phyloP scores from a whole-genome alignment of 2,329 filamentous ascomycete genomes.

The Talaromyces piceae region DNA sequence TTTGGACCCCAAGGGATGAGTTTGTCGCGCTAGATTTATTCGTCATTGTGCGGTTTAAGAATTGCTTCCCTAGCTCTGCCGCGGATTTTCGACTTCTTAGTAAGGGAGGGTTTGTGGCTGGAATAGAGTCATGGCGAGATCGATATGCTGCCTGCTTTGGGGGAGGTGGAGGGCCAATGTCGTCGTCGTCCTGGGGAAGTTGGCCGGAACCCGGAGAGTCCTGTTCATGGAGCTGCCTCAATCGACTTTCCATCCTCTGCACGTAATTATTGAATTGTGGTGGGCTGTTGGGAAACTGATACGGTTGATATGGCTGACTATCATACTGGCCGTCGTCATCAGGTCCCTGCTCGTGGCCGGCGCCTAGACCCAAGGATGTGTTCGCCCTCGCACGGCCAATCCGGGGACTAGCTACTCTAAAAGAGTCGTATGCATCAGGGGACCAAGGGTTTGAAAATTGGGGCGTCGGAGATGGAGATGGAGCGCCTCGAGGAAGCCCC shows the following conservation, averaged over 20 bases:
- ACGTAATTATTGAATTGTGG: slow-evolving; percentile 80
- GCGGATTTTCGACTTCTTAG: slow-evolving; percentile 45
- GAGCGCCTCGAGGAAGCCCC: slow-evolving; percentile 51
- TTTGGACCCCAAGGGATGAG: slow-evolving; percentile 65
- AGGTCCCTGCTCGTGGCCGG: slow-evolving; percentile 35
- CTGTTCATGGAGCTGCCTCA: slow-evolving; percentile 61
- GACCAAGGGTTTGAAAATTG: slow-evolving; percentile 67
- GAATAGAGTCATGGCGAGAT: slow-evolving; percentile 36
- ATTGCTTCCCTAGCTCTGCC: slow-evolving; percentile 64
- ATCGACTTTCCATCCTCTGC: slow-evolving; percentile 78
- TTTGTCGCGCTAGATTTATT: slow-evolving; percentile 81
- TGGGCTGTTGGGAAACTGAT: slow-evolving; percentile 49
- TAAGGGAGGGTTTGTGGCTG: slow-evolving; percentile 29
- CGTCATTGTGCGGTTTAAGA: slow-evolving; percentile 72
- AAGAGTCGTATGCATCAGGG: slow-evolving; percentile 70
- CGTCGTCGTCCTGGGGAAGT: slow-evolving; percentile 30
- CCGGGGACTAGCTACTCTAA: slow-evolving; percentile 25
- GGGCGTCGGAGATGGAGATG: slow-evolving; percentile 48
- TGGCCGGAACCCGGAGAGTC: slow-evolving; percentile 45
- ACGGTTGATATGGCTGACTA: slow-evolving; percentile 45
- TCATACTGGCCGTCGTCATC: slow-evolving; percentile 51
- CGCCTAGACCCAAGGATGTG: slow-evolving; percentile 65
- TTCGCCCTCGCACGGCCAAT: slow-evolving; percentile 48
- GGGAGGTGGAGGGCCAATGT: slow-evolving; percentile 52
- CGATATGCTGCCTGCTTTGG: slow-evolving; percentile 46